Base-by-base conservation (phyloP, 306 rosid species). In the Lathyrus aphaca region DNA sequence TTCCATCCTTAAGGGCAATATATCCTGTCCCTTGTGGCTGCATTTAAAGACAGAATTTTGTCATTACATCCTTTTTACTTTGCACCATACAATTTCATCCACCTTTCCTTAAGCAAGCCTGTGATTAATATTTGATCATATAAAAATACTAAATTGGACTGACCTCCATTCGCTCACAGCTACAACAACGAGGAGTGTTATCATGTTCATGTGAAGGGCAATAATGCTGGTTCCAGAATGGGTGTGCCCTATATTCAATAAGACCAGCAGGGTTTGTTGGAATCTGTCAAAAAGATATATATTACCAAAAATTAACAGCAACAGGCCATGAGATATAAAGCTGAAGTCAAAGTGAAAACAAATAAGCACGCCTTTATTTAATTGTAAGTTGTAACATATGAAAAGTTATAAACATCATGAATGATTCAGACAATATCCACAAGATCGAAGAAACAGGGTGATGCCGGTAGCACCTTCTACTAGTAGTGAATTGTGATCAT, bases 191-290 rank as follows among this genome's bases (percentile, higher is more conserved):
- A 39, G 99, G 91, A 73, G 97, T 94, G 45, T 76, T 73, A 76
- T 94, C 99, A 37, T 87, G 95, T 81, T 94, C 99, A 39, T 94
- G 99, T 73, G 83, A 81, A 66, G 99, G 99, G 86, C 99, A 94
- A 73, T 94, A 94, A 77, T 94, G 91, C 74, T 94, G 99, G 78
- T 84, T 78, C 99, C 99, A 94, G 80, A 91, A 94, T 32, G 99
- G 99, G 85, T 94, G 99, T 77, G 99, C 99, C 96, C 99, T 94
- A 87, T 94, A 94, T 91, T 94, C 99, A 91, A 94, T 91, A 84
- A 94, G 99, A 89, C 99, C 99, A 85, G 89, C 92, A 88, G 73
- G 87, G 86, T 94, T 94, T 84, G 99, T 94, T 82, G 99, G 99
- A 91, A 95, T 95, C 97, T 95, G 97, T 83, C 82, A 86, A 82